Base-by-base conservation (phyloP, 2,329 filamentous ascomycete genomes). In the Gnomoniopsis sp. region DNA sequence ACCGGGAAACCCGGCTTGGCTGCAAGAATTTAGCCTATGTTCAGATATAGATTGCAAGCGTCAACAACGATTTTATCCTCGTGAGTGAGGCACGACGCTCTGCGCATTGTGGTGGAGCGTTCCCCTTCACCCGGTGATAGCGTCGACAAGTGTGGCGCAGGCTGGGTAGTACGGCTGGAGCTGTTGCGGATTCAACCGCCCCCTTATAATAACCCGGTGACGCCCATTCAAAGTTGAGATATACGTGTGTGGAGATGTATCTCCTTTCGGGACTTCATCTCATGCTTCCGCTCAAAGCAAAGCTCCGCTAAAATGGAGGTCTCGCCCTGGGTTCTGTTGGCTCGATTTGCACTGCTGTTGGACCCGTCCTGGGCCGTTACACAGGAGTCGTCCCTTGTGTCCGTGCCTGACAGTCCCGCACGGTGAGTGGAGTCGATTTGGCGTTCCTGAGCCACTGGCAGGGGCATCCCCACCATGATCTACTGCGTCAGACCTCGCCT, bases 401-500 rank as follows among this genome's bases (percentile, higher is more conserved):
- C n/a, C 44, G 21, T 26, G n/a, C 49, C 36, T 54, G 6, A 53
- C 44, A 23, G 38, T 6, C 47, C 47, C 51, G 57, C 57, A 59
- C 41, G 57, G 53, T 49, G 43, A 23, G 49, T 59, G 44, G 23
- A 50, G 49, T 26, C 36, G 21, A 26, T 19, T 34, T 48, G 26
- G 26, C 6, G 43, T 44, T 44, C 43, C 43, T 44, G 43, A 44
- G 43, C 43, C 43, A 44, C 43, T 22, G 19, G 43, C 43, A 44
- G 43, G 43, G 43, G 43, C 3, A 19, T 17, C 43, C 43, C 43
- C 19, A 19, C 43, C 33, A 23, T 49, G 48, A 50, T 50, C 17
- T 54, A 43, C 36, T 33, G 22, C 43, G 19, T 22, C 43, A 44
- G 43, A 44, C 43, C 6, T 19, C 12, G 15, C 19, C 14, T 44